A percentile compares a stretch with the other conserved stretches of the same genome.
Evolutionary conservation across 2,329 filamentous ascomycete genomes (phyloP).

Genomic region (Aspergillus sclerotialis): DNA sequence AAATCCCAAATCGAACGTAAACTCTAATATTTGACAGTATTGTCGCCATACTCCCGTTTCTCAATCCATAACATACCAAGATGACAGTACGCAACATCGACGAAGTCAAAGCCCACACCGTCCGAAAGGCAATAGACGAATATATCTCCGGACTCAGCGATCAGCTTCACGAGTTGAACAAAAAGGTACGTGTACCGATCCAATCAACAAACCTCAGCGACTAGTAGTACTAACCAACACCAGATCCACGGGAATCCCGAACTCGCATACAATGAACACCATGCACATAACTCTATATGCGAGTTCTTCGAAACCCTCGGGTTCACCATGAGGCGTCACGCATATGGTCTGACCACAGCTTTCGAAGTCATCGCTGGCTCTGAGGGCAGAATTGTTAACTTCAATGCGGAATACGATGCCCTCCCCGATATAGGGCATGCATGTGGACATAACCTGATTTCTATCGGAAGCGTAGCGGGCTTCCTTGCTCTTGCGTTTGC

Average conservation of each 20-base stretch:
- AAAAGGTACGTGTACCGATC: background rate
- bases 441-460: slow-evolving; percentile 20
- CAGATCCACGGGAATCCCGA: slow-evolving; percentile 13
- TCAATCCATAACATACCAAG: too few species aligned
- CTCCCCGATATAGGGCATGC: slow-evolving; percentile 19
- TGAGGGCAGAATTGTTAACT: slow-evolving; percentile 7
- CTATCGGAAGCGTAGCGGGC: slow-evolving; percentile 11
- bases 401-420: slow-evolving; percentile 25
- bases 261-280: slow-evolving; percentile 12
- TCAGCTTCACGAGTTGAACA: background rate
- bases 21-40: too few species aligned
- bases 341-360: slow-evolving; percentile 6
- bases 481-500: slow-evolving; percentile 5
- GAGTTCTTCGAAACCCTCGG: slow-evolving; percentile 9
- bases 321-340: slow-evolving; percentile 7
- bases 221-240: too few species aligned
- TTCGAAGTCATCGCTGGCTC: slow-evolving; percentile 1
- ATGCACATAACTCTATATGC: slow-evolving; percentile 11
- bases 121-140: background rate
- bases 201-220: too few species aligned
- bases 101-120: background rate
- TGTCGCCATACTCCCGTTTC: too few species aligned
- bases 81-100: too few species aligned
- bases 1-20: too few species aligned
- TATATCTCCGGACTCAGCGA: background rate